These are phyloP conservation scores for Porphyrellus cyaneotinctus DNA, from an alignment of 768 basidiomycete species.

Conservation along the genomic window DNA sequence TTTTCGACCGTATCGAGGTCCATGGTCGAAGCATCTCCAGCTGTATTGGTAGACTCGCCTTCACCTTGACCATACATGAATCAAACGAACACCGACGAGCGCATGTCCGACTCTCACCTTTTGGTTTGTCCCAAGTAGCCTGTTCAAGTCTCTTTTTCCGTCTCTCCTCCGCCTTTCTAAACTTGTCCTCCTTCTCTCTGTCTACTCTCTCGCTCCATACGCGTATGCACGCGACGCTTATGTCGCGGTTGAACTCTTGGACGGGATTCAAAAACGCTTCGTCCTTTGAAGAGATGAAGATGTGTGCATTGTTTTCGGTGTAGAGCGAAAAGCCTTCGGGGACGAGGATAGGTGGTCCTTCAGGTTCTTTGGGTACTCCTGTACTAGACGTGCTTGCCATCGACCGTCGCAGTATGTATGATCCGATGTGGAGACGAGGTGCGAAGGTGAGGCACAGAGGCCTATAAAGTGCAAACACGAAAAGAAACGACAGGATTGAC, in stretches of 20 bases:
- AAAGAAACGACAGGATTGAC: constrained; percentile 18
- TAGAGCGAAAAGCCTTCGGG: constrained; percentile 78
- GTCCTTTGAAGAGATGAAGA: constrained; percentile 65
- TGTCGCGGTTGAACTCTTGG: constrained; percentile 96
- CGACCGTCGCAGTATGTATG: neutral
- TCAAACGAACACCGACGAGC: neutral
- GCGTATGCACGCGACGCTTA: constrained; percentile 86
- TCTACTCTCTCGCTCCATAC: constrained; percentile 80
- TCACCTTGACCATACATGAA: constrained; percentile 1
- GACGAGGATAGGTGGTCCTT: constrained; percentile 35
- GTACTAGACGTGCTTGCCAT: constrained; percentile 4
- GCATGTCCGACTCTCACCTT: constrained; percentile 34
- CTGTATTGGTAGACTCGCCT: neutral
- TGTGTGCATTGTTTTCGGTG: constrained; percentile 76
- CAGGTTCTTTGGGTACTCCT: neutral
- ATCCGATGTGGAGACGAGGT: neutral
- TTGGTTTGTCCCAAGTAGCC: constrained; percentile 40
- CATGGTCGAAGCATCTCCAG: neutral
- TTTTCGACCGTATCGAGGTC: constrained; percentile 1
- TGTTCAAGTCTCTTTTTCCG: constrained; percentile 36
- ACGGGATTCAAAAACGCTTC: constrained; percentile 96
- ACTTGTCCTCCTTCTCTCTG: constrained; percentile 57
- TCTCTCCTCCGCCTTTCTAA: constrained; percentile 50
- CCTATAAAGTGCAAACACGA: constrained; percentile 18
- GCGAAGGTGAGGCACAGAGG: constrained; percentile 26